These are phyloP conservation scores for Orbilia quercus DNA, from an alignment of 2,329 filamentous ascomycete genomes.

Conservation along the genomic window DNA sequence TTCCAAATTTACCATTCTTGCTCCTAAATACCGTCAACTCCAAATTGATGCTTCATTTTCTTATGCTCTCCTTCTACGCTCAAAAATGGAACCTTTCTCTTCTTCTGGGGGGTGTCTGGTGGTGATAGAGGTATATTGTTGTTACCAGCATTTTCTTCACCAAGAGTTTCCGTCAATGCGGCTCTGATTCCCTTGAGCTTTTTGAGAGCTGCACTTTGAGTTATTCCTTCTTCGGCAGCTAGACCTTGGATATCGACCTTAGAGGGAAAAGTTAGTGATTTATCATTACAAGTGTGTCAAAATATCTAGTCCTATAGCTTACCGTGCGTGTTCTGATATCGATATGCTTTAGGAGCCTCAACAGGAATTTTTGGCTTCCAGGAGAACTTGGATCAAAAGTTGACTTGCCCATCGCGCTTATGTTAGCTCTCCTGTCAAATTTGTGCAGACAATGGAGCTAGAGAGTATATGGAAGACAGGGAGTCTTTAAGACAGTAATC, in stretches of 20 bases:
- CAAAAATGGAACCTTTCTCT: neutral
- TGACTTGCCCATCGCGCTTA: constrained; percentile 11
- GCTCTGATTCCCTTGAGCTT: constrained; percentile 26
- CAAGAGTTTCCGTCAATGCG: constrained; percentile 4
- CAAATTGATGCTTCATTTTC: constrained; percentile 1
- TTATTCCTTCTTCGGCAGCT: constrained; percentile 20
- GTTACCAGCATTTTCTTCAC: neutral
- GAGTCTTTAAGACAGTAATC: too few species aligned
- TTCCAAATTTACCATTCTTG: too few species aligned
- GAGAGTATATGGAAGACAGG: too few species aligned
- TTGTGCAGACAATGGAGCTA: too few species aligned
- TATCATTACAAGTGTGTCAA: neutral
- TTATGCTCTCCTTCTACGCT: neutral
- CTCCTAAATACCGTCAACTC: neutral
- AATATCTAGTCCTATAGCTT: neutral
- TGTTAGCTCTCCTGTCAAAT: too few species aligned
- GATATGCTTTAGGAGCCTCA: constrained; percentile 21
- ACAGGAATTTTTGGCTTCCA: constrained; percentile 19
- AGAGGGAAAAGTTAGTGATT: neutral
- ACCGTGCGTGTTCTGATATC: constrained; percentile 26
- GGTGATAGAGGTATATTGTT: neutral
- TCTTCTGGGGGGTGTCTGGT: neutral
- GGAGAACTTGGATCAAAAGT: constrained; percentile 21
- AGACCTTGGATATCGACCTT: constrained; percentile 22
- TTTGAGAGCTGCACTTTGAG: neutral